Percentiles rank a stretch among this genome's conserved stretches.
Evolutionary conservation across 1,284 basidiomycete species (phyloP).

Genomic region (Blastosporella zonata): DNA sequence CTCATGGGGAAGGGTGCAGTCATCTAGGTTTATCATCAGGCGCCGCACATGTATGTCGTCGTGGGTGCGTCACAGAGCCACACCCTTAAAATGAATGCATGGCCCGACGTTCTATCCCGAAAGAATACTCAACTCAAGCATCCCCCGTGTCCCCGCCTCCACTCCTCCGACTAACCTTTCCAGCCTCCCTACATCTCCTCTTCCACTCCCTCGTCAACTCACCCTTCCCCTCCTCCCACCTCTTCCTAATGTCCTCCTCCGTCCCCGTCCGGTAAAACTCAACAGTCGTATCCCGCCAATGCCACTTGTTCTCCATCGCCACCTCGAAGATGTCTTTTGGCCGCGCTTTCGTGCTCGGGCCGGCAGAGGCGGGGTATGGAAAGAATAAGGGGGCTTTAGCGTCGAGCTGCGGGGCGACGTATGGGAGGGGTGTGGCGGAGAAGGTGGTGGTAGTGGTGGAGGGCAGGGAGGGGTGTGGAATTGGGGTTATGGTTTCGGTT

Average conservation of each 20-base stretch:
- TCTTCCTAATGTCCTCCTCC: slow-evolving; percentile 59
- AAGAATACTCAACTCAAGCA: slow-evolving; percentile 14
- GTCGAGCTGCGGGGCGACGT: slow-evolving; percentile 38
- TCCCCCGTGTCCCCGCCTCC: slow-evolving; percentile 39
- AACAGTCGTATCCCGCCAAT: slow-evolving; percentile 37
- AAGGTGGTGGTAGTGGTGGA: slow-evolving; percentile 9
- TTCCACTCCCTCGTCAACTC: slow-evolving; percentile 82
- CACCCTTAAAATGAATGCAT: no score
- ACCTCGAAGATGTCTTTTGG: slow-evolving; percentile 43
- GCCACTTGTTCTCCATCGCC: slow-evolving; percentile 40
- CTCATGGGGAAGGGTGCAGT: no score
- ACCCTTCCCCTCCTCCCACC: slow-evolving; percentile 70
- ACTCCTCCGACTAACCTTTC: slow-evolving; percentile 59
- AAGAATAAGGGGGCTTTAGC: slow-evolving; percentile 61
- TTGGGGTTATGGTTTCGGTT: slow-evolving; percentile 19
- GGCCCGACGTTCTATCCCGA: no score
- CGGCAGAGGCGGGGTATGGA: slow-evolving; percentile 38
- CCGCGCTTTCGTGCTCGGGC: slow-evolving; percentile 23
- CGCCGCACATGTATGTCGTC: no score
- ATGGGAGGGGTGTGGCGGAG: slow-evolving; percentile 15
- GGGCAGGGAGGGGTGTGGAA: slow-evolving; percentile 7
- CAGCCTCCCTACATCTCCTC: slow-evolving; percentile 74
- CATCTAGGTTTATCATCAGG: no score
- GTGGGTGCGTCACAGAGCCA: no score
- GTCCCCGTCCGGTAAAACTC: slow-evolving; percentile 52